These are phyloP conservation scores for Penicillium parvum DNA, from an alignment of 495 filamentous ascomycete genomes.

Conservation along the genomic window DNA sequence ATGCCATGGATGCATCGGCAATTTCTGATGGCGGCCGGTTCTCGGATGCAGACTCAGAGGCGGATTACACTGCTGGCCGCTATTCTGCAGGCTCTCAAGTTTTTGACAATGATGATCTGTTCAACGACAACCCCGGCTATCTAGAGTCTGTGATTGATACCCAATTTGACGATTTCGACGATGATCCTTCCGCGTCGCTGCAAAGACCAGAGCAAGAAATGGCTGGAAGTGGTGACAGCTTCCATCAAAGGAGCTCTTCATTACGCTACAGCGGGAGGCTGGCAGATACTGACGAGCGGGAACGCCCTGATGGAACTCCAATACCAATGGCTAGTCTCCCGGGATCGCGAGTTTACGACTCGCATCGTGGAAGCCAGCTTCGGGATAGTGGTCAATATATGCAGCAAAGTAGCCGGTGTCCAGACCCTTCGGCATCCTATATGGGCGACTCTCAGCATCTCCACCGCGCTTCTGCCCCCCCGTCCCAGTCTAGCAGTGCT, in stretches of 20 bases:
- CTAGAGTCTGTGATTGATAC: conserved; percentile 46
- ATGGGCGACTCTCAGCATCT: conserved; percentile 2
- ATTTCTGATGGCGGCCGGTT: conserved; percentile 42
- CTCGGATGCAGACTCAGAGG: conserved; percentile 41
- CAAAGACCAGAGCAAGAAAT: conserved; percentile 1
- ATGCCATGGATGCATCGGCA: conserved; percentile 29
- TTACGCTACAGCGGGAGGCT: not conserved
- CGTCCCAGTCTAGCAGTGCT: conserved; percentile 24
- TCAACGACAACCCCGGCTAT: conserved; percentile 46
- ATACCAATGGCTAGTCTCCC: not conserved
- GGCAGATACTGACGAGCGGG: not conserved
- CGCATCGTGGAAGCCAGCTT: conserved; percentile 4
- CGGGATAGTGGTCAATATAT: not conserved
- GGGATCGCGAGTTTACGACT: not conserved
- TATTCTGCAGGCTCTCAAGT: conserved; percentile 31
- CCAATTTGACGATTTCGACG: conserved; percentile 40
- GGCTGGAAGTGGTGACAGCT: not conserved
- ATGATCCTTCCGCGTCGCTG: conserved; percentile 20
- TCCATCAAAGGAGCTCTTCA: not conserved
- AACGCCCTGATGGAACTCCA: not conserved
- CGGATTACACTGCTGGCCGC: conserved; percentile 21
- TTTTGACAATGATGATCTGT: conserved; percentile 31
- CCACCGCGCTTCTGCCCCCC: conserved; percentile 12
- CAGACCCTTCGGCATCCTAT: conserved; percentile 1
- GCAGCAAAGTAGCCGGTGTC: too few species aligned